Conservation (phyloP, 495 filamentous ascomycete species). For the Penicillium arizonense region DNA sequence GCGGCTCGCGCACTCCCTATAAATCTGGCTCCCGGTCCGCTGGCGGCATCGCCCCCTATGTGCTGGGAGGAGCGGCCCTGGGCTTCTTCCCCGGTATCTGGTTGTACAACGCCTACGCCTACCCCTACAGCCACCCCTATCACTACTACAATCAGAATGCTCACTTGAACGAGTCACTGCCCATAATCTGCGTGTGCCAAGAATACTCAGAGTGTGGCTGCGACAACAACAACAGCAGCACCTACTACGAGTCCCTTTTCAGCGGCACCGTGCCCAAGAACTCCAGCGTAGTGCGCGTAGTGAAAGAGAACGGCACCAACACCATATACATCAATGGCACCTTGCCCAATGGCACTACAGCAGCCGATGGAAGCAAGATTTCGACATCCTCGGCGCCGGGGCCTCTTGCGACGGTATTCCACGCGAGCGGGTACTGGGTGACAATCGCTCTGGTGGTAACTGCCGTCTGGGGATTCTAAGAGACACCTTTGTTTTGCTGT, state of each 20-base stretch:
- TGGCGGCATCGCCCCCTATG: slow-evolving; percentile 55
- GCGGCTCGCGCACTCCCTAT: slow-evolving; percentile 73
- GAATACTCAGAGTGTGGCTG: slow-evolving; percentile 74
- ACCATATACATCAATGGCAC: slow-evolving; percentile 85
- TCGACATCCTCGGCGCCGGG: slow-evolving; percentile 25
- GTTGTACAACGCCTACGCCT: slow-evolving; percentile 53
- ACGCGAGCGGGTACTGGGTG: slow-evolving; percentile 60
- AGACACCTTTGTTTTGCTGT: too few relatives aligned
- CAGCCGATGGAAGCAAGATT: slow-evolving; percentile 42
- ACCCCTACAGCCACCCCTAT: slow-evolving; percentile 64
- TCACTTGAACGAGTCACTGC: slow-evolving; percentile 63
- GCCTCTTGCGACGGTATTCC: slow-evolving; percentile 33
- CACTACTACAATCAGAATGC: slow-evolving; percentile 47
- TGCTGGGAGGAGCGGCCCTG: slow-evolving; percentile 57
- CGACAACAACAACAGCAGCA: slow-evolving; percentile 66
- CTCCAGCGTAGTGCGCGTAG: slow-evolving; percentile 60
- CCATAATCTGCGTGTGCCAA: slow-evolving; percentile 74
- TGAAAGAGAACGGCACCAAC: slow-evolving; percentile 65
- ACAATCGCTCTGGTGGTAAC: slow-evolving; percentile 53
- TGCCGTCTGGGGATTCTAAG: slow-evolving; percentile 52
- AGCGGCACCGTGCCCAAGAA: slow-evolving; percentile 69
- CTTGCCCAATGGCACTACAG: slow-evolving; percentile 79
- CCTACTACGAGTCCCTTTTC: slow-evolving; percentile 56
- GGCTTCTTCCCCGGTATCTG: slow-evolving; percentile 63
- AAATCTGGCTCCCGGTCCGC: slow-evolving; percentile 55